Base-by-base conservation (phyloP, 176 grass and related monocot species). In the Carex kokanica region DNA sequence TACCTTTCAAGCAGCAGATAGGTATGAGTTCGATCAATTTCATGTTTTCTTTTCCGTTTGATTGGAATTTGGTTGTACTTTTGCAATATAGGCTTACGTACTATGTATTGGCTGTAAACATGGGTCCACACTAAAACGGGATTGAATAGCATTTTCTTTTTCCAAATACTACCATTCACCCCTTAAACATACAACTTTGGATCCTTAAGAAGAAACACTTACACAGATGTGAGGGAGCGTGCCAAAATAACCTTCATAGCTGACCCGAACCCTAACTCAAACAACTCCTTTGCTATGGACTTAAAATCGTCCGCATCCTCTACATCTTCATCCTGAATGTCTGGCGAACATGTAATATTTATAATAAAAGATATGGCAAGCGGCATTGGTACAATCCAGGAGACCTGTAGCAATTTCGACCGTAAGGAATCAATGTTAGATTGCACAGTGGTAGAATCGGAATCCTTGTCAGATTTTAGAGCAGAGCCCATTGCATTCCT, bases 221-320 rank as follows among this genome's bases (percentile, higher is more conserved):
- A 98, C 95, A 90, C 86, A 45, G 91, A 93, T 16, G 89, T 98
- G 68, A 98, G 70, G 60, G 88, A 80, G 25, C 91, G 90, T 83
- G 95, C 90, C 43, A 98, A 86, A 81, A 95, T 88, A 90, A 95
- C 92, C 84, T 98, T 98, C 54, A 98, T 66, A 16, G 88, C 95
- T 64, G 88, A 82, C 64, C 91, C 89, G 32, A 95, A 53, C 81
- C 94, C 92, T 57, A 98, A 88, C 64, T 84, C 89, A 43, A 88
- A 91, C 36, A 98, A 62, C 83, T 93, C 95, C 58, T 90, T 41
- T 79, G 87, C 47, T 91, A 43, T 81, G 89, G 89, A 49, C 87
- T 62, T 38, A 93, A 66, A 52, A 81, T 81, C 31, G 6, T 53
- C 52, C 8, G 10, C 34, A 58, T 55, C 23, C 83, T 93, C 92